Evolutionary conservation across 495 filamentous ascomycete species (phyloP).

Genomic region (Aspergillus sclerotioniger): DNA sequence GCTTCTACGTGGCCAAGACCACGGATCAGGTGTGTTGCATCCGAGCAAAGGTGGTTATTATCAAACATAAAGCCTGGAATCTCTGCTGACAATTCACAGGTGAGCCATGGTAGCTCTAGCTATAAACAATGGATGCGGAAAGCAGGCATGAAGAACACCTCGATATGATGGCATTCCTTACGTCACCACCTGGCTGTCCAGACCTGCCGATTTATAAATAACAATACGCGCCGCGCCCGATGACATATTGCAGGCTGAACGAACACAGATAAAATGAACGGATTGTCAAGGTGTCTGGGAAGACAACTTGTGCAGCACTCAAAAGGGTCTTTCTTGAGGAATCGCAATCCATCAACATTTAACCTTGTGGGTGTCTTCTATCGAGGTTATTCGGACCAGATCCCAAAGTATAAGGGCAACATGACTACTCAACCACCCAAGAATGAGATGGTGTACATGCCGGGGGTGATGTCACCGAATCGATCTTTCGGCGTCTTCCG

Average conservation of each 20-base stretch:
- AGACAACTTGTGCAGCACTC: not conserved
- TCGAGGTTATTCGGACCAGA: not conserved
- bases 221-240: not conserved
- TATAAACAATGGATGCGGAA: not conserved
- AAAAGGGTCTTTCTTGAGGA: not conserved
- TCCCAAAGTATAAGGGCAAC: slow-evolving; percentile 13
- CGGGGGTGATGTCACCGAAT: slow-evolving; percentile 49
- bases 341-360: not conserved
- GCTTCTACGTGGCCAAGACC: too few species aligned
- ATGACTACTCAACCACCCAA: slow-evolving; percentile 40
- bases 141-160: not conserved
- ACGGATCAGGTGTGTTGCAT: too few species aligned
- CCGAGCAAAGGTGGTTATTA: too few species aligned
- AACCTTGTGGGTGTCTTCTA: not conserved
- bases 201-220: not conserved
- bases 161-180: not conserved
- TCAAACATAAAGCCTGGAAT: not conserved
- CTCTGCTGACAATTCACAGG: not conserved
- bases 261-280: not conserved
- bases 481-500: slow-evolving; percentile 57
- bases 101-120: not conserved
- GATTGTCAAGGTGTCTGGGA: not conserved
- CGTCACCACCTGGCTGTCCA: not conserved
- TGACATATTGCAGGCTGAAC: not conserved
- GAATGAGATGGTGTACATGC: slow-evolving; percentile 59